Base-by-base conservation (phyloP, 345 rosid species). In the Orychophragmus violaceus region DNA sequence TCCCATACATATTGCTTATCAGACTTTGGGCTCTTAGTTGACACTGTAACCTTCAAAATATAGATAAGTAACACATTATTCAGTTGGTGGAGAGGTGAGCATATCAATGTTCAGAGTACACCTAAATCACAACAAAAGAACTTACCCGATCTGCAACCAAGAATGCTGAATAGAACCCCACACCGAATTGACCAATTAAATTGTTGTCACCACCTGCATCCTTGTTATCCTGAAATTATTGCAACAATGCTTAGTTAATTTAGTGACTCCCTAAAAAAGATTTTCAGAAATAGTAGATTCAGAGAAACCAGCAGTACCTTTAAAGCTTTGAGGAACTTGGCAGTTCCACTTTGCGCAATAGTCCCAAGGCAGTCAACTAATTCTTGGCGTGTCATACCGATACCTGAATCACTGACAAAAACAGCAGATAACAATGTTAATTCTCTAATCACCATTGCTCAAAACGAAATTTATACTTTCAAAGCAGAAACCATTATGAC, bases 171-270 rank as follows among this genome's bases (percentile, higher is more conserved):
- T 94, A 94, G 74, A 94, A 94, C 5, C 99, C 99, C 29, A 94
- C 99, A 75, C 99, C 99, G 72, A 94, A 94, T 74, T 94, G 99
- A 53, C 99, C 99, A 22, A 94, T 94, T 74, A 94, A 84, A 78
- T 90, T 94, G 77, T 33, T 87, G 69, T 94, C 91, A 13, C 78
- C 72, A 61, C 95, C 85, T 6, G 89, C 86, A 70, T 88, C 93
- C 74, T 88, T 94, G 78, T 87, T 90, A 41, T 90, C 97, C 99
- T 94, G 89, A 76, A 18, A 70, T 22, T 6, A 59, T 62, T 24
- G 72, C 16, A 74, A 56, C 17, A 45, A 37, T 19, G 68, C 37
- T 41, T 41, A 79, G 66, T 66, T 30, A 45, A 70, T 30, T 0
- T 48, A 12, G 4, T 39, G 30, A 60, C 23, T 73, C 35, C 17